These are phyloP conservation scores for Decorospora gaudefroyi DNA, from an alignment of 2,329 filamentous ascomycete genomes.

Conservation along the genomic window DNA sequence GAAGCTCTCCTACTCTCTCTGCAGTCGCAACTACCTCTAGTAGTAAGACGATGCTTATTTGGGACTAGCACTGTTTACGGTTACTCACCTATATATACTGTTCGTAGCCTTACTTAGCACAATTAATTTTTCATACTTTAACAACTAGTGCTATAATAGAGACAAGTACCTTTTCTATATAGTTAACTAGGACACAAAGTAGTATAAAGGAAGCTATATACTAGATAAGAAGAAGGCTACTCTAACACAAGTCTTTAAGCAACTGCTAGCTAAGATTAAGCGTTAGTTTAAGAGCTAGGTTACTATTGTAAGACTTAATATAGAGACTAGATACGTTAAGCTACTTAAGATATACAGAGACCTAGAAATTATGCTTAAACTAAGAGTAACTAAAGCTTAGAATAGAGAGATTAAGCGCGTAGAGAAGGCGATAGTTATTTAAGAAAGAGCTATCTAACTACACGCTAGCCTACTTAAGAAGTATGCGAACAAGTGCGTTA, in stretches of 20 bases:
- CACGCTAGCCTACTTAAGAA: slow-evolving; percentile 4
- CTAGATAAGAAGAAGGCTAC: background rate
- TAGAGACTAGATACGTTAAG: background rate
- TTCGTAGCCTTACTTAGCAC: too few species aligned
- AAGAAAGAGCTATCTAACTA: slow-evolving; percentile 5
- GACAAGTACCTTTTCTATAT: background rate
- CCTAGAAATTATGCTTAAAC: background rate
- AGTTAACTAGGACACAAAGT: slow-evolving; percentile 1
- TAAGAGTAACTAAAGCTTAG: background rate
- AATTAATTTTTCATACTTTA: too few species aligned
- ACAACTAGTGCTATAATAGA: slow-evolving; percentile 6
- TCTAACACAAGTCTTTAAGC: slow-evolving; percentile 6
- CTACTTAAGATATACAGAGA: background rate
- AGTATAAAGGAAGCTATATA: slow-evolving; percentile 5
- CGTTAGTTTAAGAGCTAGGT: slow-evolving; percentile 2
- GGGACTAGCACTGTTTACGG: too few species aligned
- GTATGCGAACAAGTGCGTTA: slow-evolving; percentile 6
- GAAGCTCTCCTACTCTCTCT: too few species aligned
- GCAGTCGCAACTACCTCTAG: too few species aligned
- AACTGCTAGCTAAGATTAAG: too few species aligned
- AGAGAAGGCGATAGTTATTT: slow-evolving; percentile 4
- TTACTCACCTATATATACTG: too few species aligned
- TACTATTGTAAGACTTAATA: background rate
- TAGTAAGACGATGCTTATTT: too few species aligned
- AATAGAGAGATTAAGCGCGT: too few species aligned